phyloP scores from a whole-genome alignment of 2,329 filamentous ascomycete species.

The Cladosporium halotolerans region DNA sequence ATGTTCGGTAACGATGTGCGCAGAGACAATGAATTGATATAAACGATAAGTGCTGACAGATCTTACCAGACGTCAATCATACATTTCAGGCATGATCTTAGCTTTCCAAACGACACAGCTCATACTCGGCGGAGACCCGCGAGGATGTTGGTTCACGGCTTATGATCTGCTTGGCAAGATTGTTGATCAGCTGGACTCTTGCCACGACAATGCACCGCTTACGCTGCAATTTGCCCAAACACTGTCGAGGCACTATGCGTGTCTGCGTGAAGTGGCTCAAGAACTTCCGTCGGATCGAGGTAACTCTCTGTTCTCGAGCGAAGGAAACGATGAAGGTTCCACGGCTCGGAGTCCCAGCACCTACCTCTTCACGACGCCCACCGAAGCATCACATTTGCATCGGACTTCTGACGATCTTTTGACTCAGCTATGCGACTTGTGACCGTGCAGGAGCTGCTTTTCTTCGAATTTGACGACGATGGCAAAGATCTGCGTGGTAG shows the following conservation, averaged over 20 bases:
- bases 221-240: not conserved
- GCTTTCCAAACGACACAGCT: not conserved
- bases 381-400: not conserved
- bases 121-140: not conserved
- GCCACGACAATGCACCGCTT: not conserved
- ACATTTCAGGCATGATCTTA: slow-evolving; percentile 4
- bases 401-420: not conserved
- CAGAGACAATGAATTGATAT: not conserved
- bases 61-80: not conserved
- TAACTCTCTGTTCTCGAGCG: too few species aligned
- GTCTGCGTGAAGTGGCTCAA: not conserved
- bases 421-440: not conserved
- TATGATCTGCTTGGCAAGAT: not conserved
- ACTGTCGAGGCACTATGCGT: not conserved
- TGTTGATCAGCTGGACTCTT: not conserved
- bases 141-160: not conserved
- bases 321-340: too few species aligned
- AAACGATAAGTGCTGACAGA: not conserved
- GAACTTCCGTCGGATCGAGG: not conserved
- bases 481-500: too few species aligned
- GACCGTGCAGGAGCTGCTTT: not conserved
- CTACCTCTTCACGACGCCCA: not conserved
- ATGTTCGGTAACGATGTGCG: not conserved
- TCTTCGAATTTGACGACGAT: too few species aligned
- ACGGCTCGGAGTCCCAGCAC: not conserved